Evolutionary conservation across 2,329 filamentous ascomycete species (phyloP).

Genomic region (Didymella pomorum): DNA sequence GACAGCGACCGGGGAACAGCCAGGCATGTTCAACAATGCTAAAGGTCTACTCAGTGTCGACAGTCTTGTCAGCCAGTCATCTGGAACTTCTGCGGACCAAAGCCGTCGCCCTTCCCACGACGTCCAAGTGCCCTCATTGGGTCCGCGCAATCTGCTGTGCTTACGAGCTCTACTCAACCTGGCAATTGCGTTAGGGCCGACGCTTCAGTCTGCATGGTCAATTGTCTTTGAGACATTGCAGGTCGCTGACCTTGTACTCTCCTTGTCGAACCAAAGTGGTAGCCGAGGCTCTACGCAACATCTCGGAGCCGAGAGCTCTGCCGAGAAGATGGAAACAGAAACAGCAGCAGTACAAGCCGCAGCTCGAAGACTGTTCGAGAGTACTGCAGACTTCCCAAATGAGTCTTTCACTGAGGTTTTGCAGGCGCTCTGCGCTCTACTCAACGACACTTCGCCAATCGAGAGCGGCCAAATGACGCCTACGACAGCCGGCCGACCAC

Average conservation of each 20-base stretch:
- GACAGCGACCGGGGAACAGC: constrained; percentile 58
- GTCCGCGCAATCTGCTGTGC: constrained; percentile 88
- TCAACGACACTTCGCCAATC: constrained; percentile 54
- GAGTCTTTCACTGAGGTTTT: constrained; percentile 81
- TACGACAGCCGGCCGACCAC: constrained; percentile 32
- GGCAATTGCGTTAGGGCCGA: constrained; percentile 92
- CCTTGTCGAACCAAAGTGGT: constrained; percentile 49
- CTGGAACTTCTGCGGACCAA: constrained; percentile 63
- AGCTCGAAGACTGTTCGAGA: constrained; percentile 85
- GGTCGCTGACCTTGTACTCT: constrained; percentile 87
- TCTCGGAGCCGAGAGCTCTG: constrained; percentile 33
- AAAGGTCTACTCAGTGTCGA: constrained; percentile 78
- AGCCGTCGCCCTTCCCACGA: constrained; percentile 67
- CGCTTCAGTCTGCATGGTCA: constrained; percentile 82
- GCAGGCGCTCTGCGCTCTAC: constrained; percentile 74
- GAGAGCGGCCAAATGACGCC: constrained; percentile 39
- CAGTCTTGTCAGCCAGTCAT: constrained; percentile 67
- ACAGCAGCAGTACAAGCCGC: constrained; percentile 89
- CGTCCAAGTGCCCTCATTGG: constrained; percentile 62
- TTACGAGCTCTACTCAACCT: constrained; percentile 91
- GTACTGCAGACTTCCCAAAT: constrained; percentile 89
- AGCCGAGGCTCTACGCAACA: constrained; percentile 31
- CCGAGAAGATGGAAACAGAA: constrained; percentile 70
- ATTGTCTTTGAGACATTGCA: constrained; percentile 93
- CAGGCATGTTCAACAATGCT: constrained; percentile 73